A percentile compares a stretch with the other conserved stretches of the same genome.
Evolutionary conservation across 2,329 filamentous ascomycete species (phyloP).

Genomic region (Pleomassaria siparia): DNA sequence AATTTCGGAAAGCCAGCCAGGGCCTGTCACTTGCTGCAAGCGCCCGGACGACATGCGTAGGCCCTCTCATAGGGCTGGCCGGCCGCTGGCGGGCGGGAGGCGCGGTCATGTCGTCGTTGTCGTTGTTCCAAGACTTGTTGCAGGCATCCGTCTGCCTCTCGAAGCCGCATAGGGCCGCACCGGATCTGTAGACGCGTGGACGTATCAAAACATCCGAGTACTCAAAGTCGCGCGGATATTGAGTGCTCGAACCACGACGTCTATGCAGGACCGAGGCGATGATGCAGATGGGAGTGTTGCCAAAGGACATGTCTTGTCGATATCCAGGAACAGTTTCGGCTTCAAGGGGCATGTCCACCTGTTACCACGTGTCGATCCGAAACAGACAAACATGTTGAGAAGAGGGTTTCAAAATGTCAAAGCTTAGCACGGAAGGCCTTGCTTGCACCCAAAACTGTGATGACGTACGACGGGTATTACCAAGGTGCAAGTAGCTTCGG

Average conservation of each 20-base stretch:
- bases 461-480: conserved; percentile 4
- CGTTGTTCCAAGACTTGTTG: no score
- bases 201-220: conserved; percentile 1
- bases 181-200: conserved; percentile 6
- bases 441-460: neutral
- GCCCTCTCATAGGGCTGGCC: neutral
- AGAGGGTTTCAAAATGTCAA: neutral
- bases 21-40: neutral
- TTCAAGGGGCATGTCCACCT: neutral
- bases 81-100: neutral
- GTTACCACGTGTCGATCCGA: neutral
- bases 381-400: neutral
- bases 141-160: conserved; percentile 1
- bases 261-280: no score
- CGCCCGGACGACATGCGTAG: neutral
- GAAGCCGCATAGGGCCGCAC: conserved; percentile 8
- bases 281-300: neutral
- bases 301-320: neutral
- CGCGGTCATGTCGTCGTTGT: no score
- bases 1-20: neutral
- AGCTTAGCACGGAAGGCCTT: neutral
- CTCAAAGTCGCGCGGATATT: neutral
- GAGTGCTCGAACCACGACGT: no score
- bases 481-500: neutral
- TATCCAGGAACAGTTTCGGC: conserved; percentile 5